A percentile compares a stretch with the other conserved stretches of the same genome.
Evolutionary conservation across 352 stramenopile genomes (phyloP).

Genomic region (Lagenidium sp.): DNA sequence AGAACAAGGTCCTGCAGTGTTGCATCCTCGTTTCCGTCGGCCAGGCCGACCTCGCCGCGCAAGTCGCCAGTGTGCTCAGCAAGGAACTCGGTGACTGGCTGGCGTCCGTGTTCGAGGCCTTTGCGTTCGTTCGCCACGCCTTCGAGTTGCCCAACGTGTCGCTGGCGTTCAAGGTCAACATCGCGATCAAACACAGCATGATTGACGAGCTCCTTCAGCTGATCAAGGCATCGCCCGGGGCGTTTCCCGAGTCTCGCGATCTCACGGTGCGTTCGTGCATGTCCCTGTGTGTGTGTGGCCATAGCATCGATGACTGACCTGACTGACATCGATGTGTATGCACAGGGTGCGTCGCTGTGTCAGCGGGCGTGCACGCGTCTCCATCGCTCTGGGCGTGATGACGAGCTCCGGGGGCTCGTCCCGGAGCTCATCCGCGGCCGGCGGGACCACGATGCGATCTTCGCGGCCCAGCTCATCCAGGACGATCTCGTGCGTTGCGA

Average conservation of each 20-base stretch:
- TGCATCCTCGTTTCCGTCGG: conserved; percentile 54
- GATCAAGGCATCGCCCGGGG: conserved; percentile 12
- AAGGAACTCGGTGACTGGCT: conserved; percentile 40
- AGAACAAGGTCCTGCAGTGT: conserved; percentile 55
- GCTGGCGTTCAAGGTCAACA: conserved; percentile 34
- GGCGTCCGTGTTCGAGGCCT: conserved; percentile 53
- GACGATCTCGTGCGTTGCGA: conserved; percentile 31
- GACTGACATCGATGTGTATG: background rate
- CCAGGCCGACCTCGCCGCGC: conserved; percentile 23
- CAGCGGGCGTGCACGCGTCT: conserved; percentile 43
- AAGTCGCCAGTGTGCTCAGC: conserved; percentile 30
- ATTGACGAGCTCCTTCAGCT: conserved; percentile 27
- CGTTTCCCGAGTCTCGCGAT: conserved; percentile 17
- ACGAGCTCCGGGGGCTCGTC: conserved; percentile 16
- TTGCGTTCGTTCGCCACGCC: conserved; percentile 32
- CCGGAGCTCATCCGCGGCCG: conserved; percentile 10
- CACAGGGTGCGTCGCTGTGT: conserved; percentile 46
- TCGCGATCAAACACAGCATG: conserved; percentile 58
- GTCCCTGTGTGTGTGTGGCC: no score
- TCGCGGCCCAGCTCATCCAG: conserved; percentile 37
- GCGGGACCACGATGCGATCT: conserved; percentile 33
- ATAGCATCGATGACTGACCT: no score
- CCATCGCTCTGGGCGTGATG: conserved; percentile 16
- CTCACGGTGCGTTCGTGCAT: no score
- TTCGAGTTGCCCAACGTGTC: conserved; percentile 32